phyloP scores from a whole-genome alignment of 2,329 filamentous ascomycete species.

The Penicillium brevicompactum region DNA sequence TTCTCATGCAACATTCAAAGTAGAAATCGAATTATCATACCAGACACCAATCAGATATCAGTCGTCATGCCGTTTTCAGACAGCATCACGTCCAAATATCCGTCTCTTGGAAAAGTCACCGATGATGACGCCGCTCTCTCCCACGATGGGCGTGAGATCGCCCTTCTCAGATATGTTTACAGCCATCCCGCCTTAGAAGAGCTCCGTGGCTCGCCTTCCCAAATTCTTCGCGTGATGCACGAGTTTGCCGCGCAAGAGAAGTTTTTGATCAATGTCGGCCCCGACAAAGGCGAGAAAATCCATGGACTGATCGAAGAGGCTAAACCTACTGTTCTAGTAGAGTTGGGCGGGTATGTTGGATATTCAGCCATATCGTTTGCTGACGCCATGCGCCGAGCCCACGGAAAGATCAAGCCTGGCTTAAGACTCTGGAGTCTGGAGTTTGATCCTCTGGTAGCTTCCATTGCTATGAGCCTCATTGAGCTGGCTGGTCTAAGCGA shows the following conservation, averaged over 20 bases:
- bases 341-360: conserved; percentile 16
- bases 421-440: conserved; percentile 10
- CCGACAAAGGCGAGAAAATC: conserved; percentile 9
- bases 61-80: not conserved
- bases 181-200: conserved; percentile 8
- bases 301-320: conserved; percentile 8
- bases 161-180: conserved; percentile 16
- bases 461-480: conserved; percentile 16
- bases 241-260: conserved; percentile 13
- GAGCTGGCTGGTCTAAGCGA: conserved; percentile 15
- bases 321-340: conserved; percentile 10
- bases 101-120: conserved; percentile 1
- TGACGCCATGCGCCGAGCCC: conserved; percentile 6
- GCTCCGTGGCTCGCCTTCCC: conserved; percentile 10
- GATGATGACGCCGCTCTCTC: conserved; percentile 6
- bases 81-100: not conserved
- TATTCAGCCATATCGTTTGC: conserved; percentile 15
- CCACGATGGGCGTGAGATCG: conserved; percentile 16
- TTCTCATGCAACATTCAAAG: no score
- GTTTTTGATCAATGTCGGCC: conserved; percentile 18
- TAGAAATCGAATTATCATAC: no score
- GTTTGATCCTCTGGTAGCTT: conserved; percentile 13
- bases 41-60: not conserved
- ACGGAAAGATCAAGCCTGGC: not conserved
- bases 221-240: conserved; percentile 13